A percentile compares a stretch with the other conserved stretches of the same genome.
Evolutionary conservation across 495 filamentous ascomycete genomes (phyloP).

Genomic region (Penicillium roqueforti): DNA sequence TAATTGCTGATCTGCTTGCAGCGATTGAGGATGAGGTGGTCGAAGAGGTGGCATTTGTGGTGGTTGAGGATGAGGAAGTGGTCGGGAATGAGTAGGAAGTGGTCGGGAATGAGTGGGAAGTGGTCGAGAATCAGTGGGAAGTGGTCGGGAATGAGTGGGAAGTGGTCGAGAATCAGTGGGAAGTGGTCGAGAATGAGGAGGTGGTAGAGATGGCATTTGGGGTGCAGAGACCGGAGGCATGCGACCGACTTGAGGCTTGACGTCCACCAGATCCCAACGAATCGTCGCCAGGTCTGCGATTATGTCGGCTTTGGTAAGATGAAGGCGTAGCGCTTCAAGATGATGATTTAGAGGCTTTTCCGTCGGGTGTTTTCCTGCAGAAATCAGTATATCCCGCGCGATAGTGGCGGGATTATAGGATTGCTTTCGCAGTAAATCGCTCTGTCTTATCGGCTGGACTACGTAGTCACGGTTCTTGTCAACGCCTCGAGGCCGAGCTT

Average conservation of each 20-base stretch:
- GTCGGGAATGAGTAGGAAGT: too few species aligned
- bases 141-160: too few species aligned
- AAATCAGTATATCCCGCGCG: constrained; percentile 61
- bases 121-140: too few species aligned
- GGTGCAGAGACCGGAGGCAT: not conserved
- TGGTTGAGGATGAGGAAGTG: not conserved
- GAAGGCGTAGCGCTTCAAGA: constrained; percentile 43
- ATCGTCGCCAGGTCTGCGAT: constrained; percentile 57
- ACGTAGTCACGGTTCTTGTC: constrained; percentile 27
- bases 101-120: too few species aligned
- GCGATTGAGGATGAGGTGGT: not conserved
- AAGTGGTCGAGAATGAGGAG: too few species aligned
- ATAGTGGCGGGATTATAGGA: constrained; percentile 60
- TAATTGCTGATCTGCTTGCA: not conserved
- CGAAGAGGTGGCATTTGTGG: too few species aligned
- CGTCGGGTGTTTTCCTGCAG: constrained; percentile 55
- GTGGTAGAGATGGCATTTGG: too few species aligned
- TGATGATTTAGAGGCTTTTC: constrained; percentile 57
- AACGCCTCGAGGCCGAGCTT: not conserved
- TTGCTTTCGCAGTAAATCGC: constrained; percentile 41
- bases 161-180: not conserved
- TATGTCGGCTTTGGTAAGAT: constrained; percentile 37
- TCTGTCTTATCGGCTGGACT: constrained; percentile 41
- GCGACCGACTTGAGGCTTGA: not conserved
- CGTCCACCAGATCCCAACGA: constrained; percentile 64